phyloP scores from a whole-genome alignment of 345 rosid species.

The Viola odorata region DNA sequence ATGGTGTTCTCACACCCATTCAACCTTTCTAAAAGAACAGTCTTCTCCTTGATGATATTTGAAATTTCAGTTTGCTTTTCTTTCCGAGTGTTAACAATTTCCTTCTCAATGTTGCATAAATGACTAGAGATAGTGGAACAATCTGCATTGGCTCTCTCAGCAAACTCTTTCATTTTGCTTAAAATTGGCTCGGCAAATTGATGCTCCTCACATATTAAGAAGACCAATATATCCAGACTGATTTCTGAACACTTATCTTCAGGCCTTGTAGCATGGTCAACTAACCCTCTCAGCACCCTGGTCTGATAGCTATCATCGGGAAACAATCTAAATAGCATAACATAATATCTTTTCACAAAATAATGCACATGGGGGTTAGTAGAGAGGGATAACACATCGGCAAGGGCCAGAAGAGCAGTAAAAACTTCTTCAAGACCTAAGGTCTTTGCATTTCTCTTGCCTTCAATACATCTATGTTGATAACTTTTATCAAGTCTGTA shows the following conservation, averaged over 20 bases:
- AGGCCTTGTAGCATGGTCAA: conserved; percentile 7
- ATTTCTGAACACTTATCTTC: neutral
- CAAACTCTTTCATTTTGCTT: conserved; percentile 10
- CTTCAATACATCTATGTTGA: neutral
- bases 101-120: neutral
- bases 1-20: conserved; percentile 1
- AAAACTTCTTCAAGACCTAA: neutral
- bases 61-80: conserved; percentile 4
- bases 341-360: conserved; percentile 7
- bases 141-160: conserved; percentile 2
- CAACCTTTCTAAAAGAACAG: conserved; percentile 6
- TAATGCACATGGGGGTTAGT: neutral
- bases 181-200: conserved; percentile 2
- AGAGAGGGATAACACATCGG: conserved; percentile 9
- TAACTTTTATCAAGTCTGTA: conserved; percentile 2
- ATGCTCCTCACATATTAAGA: conserved; percentile 5
- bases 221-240: conserved; percentile 4
- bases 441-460: neutral
- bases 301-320: neutral
- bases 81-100: neutral
- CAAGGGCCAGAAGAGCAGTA: conserved; percentile 8
- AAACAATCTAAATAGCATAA: conserved; percentile 1
- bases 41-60: neutral
- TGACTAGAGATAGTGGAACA: neutral
- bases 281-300: conserved; percentile 6